These are phyloP conservation scores for Cyamopsis tetragonoloba DNA, from an alignment of 306 rosid species.

Conservation along the genomic window DNA sequence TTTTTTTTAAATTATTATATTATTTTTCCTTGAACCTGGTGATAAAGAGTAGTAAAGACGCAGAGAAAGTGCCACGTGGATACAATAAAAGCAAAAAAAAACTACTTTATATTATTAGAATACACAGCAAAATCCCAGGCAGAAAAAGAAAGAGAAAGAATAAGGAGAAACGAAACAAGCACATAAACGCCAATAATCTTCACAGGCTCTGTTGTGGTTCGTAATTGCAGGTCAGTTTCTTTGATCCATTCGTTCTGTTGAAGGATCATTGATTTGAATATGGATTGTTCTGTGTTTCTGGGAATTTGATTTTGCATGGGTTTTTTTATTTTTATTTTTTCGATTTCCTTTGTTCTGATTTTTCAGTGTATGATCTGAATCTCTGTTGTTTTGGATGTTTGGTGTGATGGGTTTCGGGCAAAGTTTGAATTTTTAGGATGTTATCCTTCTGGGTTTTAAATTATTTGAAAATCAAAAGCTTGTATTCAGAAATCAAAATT, in stretches of 20 bases:
- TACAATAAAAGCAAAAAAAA: neutral
- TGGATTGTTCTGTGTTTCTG: neutral
- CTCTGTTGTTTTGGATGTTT: neutral
- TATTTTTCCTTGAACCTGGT: neutral
- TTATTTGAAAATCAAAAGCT: slow-evolving; percentile 16
- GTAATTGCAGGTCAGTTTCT: slow-evolving; percentile 32
- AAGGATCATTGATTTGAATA: neutral
- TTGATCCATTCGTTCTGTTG: slow-evolving; percentile 14
- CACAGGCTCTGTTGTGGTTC: slow-evolving; percentile 24
- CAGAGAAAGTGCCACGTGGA: slow-evolving; percentile 23
- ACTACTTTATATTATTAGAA: slow-evolving; percentile 35
- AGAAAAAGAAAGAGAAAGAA: neutral
- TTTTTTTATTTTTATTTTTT: neutral
- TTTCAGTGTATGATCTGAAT: slow-evolving; percentile 12
- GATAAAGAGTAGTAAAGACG: slow-evolving; percentile 1
- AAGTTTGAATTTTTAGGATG: slow-evolving; percentile 18
- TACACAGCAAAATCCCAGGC: slow-evolving; percentile 12
- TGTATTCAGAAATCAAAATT: neutral
- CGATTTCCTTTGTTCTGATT: neutral
- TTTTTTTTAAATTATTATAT: too few species aligned
- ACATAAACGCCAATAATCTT: slow-evolving; percentile 16
- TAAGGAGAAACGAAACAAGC: slow-evolving; percentile 16
- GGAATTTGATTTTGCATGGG: neutral
- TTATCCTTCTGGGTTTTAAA: slow-evolving; percentile 15
- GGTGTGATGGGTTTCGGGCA: neutral